Base-by-base conservation (phyloP, 208 protist species). In the Leishmania braziliensis region DNA sequence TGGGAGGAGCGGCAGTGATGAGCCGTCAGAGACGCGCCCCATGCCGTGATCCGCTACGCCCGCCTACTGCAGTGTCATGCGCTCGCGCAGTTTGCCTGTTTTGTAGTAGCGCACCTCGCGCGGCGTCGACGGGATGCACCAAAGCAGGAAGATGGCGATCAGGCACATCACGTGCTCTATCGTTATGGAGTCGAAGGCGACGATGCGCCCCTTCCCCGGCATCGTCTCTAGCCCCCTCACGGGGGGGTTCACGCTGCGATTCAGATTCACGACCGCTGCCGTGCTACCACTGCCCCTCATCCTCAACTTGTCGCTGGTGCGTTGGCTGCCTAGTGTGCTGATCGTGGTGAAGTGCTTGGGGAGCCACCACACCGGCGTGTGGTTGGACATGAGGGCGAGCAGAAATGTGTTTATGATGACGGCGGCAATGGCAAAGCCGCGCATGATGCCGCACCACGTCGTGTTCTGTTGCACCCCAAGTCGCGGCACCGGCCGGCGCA, bases 381-480 rank as follows among this genome's bases (percentile, higher is more conserved):
- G 88, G 5, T 77, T 65, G 0, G 83, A 84, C 46, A 82, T 89
- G 74, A 92, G 85, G 66, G 77, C 83, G 10, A 93, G 81, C 50
- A 95, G 76, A 29, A 89, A 83, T 20, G 82, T 90, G 82, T 95
- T 95, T 18, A 86, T 92, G 56, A 92, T 82, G 33, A 94, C 84
- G 9, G 90, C 76, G 18, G 80, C 79, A 29, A 79, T 72, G 33
- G 80, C 82, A 54, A 93, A 84, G 26, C 77, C 73, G 14, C 89
- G 87, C 81, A 95, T 84, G 48, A 95, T 69, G 33, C 81, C 80
- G 50, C 80, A 84, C 89, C 89, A 94, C 53, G 85, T 86, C 36
- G 60, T 51, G 69, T 83, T 90, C 69, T 91, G 85, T 51, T 75
- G 46, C 51, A 88, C 69, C 5, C 92, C 92, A 12, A 92, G 83